phyloP scores from a whole-genome alignment of 2,329 filamentous ascomycete genomes.

The Didymosphaeria variabile region DNA sequence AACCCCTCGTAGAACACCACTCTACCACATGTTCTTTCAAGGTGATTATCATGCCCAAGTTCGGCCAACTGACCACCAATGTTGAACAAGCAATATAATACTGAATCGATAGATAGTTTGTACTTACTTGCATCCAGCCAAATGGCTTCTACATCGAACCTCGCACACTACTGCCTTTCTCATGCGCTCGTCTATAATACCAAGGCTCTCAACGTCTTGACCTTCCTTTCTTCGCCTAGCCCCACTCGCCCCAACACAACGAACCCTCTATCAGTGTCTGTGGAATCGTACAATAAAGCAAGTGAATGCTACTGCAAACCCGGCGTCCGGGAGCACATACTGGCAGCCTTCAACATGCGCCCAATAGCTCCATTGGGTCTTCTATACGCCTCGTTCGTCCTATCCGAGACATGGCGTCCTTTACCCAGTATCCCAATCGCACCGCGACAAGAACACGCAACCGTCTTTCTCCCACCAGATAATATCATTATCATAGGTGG shows the following conservation, averaged over 20 bases:
- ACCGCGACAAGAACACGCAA: constrained; percentile 38
- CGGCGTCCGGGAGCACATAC: background rate
- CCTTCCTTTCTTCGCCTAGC: constrained; percentile 10
- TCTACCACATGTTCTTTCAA: too few relatives aligned
- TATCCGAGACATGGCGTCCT: constrained; percentile 27
- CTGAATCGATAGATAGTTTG: too few relatives aligned
- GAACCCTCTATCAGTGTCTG: background rate
- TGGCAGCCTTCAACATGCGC: background rate
- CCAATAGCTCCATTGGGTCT: background rate
- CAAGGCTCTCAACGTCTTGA: background rate
- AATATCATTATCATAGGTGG: constrained; percentile 36
- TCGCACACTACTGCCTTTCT: background rate
- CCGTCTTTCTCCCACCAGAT: constrained; percentile 28
- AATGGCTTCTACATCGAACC: background rate
- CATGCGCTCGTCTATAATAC: background rate
- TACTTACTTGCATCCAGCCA: too few relatives aligned
- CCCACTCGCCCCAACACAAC: background rate
- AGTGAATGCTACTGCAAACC: too few relatives aligned
- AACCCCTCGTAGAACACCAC: too few relatives aligned
- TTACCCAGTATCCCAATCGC: constrained; percentile 27
- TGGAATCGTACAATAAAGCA: background rate
- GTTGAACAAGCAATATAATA: too few relatives aligned
- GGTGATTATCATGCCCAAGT: too few relatives aligned
- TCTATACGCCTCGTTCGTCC: background rate
- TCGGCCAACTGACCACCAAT: too few relatives aligned